Base-by-base conservation (phyloP, 2,329 filamentous ascomycete species). In the Albifimbria verrucaria region DNA sequence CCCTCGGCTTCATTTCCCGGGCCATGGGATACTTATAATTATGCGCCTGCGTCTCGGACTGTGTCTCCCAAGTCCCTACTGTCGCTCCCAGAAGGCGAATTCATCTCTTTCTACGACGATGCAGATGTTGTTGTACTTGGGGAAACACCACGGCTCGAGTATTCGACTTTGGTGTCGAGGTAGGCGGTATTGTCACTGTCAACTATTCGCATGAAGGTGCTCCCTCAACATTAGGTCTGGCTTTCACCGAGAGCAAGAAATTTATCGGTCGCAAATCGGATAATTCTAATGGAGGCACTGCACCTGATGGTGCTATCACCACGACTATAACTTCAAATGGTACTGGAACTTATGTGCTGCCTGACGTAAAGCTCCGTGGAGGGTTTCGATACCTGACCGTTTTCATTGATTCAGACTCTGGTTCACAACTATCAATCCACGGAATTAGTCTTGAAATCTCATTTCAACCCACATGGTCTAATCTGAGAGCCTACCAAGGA, bases 401-500 rank as follows among this genome's bases (percentile, higher is more conserved):
- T 12, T 39, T 39, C 32, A 12, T 39, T 12, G 32, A 39, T 6
- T 39, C 32, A 17, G 32, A 39, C 11, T 39, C 32, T n/a, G 12
- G 18, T 12, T 39, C 32, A 4, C 15, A 6, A 12, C 32, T 39
- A 4, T 39, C 32, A 12, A 39, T 39, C 15, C 12, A 39, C 11
- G 32, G 32, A 10, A 6, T 48, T 6, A 36, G 17, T 3, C 56
- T 72, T 2, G 68, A 73, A 48, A 63, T 75, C 45, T 64, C 59
- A 21, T 74, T 73, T 59, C 70, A 72, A 51, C 72, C 72, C 0
- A 69, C 69, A 4, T 71, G 68, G 80, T 64, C 78, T 0, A 74
- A 78, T 55, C 62, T 81, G 51, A 72, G 69, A 44, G 76, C 77
- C 2, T 82, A 82, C 55, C 71, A 77, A 44, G 80, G 79, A n/a